These are phyloP conservation scores for Vickermania spadyakhi DNA, from an alignment of 208 protist genomes.

Conservation along the genomic window DNA sequence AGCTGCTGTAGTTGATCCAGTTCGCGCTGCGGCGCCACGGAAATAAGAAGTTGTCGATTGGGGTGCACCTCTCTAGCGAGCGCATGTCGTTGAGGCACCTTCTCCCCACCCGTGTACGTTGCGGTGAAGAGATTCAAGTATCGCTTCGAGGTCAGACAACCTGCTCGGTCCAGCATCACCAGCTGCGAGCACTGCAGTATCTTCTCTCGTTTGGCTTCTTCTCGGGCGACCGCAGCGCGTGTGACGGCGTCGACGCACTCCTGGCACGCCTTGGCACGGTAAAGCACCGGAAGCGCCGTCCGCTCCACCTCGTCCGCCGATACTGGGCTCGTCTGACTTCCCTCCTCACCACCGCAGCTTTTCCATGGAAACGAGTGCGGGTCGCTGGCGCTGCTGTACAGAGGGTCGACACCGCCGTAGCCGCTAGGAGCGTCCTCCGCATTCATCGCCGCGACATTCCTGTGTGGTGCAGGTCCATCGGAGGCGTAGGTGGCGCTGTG, in stretches of 20 bases:
- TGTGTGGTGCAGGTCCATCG: too few relatives aligned
- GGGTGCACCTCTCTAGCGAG: background rate
- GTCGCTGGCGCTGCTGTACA: too few relatives aligned
- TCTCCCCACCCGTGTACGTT: background rate
- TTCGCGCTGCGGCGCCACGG: background rate
- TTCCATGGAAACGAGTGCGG: too few relatives aligned
- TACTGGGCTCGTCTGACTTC: too few relatives aligned
- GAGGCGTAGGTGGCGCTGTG: too few relatives aligned
- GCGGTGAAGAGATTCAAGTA: background rate
- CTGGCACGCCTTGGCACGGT: constrained; percentile 22
- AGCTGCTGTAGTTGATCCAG: background rate
- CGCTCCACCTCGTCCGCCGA: too few relatives aligned
- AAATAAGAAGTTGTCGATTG: background rate
- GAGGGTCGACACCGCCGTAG: too few relatives aligned
- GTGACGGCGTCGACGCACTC: constrained; percentile 33
- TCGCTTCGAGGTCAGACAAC: background rate
- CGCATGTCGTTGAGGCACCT: background rate
- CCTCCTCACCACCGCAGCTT: too few relatives aligned
- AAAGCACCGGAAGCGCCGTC: too few relatives aligned
- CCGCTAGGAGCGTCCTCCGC: too few relatives aligned
- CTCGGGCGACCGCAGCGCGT: constrained; percentile 18
- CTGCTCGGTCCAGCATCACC: background rate
- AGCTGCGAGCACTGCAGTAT: background rate
- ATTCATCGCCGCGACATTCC: too few relatives aligned
- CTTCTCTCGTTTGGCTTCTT: background rate